Evolutionary conservation across 345 rosid genomes (phyloP).

Genomic region (Carallia brachiata): DNA sequence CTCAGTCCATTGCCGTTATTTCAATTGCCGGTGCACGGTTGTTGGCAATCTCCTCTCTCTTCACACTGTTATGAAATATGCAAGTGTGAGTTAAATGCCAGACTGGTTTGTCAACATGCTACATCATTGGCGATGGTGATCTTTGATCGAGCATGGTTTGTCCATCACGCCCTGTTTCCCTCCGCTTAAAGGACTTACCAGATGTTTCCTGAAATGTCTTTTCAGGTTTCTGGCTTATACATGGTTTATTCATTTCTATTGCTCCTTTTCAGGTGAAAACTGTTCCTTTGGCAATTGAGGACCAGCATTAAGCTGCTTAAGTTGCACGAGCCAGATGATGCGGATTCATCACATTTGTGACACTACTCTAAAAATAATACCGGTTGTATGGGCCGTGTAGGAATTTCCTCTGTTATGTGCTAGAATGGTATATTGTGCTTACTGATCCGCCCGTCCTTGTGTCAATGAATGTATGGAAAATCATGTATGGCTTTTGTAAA

Average conservation of each 20-base stretch:
- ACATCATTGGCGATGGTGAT: neutral
- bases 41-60: neutral
- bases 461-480: neutral
- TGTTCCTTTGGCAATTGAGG: conserved; percentile 68
- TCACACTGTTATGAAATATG: neutral
- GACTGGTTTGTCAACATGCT: no score
- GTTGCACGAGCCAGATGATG: neutral
- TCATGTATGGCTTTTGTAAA: neutral
- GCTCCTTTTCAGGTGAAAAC: conserved; percentile 62
- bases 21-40: neutral
- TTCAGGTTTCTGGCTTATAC: neutral
- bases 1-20: neutral
- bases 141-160: neutral
- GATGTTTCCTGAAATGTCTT: neutral
- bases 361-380: conserved; percentile 17
- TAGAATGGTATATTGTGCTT: neutral
- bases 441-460: neutral
- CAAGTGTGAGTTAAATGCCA: no score
- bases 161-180: no score
- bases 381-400: neutral
- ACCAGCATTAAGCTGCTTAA: conserved; percentile 31
- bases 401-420: neutral
- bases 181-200: neutral
- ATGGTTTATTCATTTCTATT: neutral
- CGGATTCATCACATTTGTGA: neutral